Base-by-base conservation (phyloP, 495 filamentous ascomycete genomes). In the Aspergillus kassunensis region DNA sequence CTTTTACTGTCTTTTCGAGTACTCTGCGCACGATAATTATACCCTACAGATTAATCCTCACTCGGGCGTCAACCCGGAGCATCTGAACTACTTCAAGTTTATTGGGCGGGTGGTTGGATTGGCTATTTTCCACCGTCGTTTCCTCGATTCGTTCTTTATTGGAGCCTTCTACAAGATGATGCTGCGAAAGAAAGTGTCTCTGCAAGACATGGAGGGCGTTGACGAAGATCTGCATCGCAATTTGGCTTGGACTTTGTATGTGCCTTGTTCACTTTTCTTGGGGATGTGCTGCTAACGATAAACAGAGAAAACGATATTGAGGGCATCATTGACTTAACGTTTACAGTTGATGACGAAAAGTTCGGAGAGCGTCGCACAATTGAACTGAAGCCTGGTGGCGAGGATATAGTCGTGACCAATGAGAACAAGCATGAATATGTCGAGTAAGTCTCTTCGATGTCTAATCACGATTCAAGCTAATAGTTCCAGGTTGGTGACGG, bases 151-250 rank as follows among this genome's bases (percentile, higher is more conserved):
- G 41, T 99, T 99, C 77, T 99, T 99, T 74, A 97, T 99, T 64
- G 93, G 93, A 42, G 95, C 93, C 30, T 89, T 99, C 62, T 99
- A 99, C 77, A 99, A 99, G 80, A 99, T 99, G 93, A 87, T 99
- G 70, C 74, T 99, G 51, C 83, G 87, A 64, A 99, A 97, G 79
- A 83, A 88, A 62, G 93, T 99, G 21, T 74, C 84, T 36, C 78
- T 99, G 49, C 85, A 86, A 45, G 93, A 99, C 69, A 99, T 99
- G 93, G 93, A 99, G 69, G 93, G 93, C 72, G 93, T 99, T 18
- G 93, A 99, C 68, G 91, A 90, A 40, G 92, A 97, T 66, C 88
- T 97, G 74, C 93, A 99, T 64, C 83, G 91, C 46, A 96, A 89
- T 68, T 69, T 99, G 58, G 86, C 90, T 58, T 99, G 92, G 91